These are phyloP conservation scores for Boletus bicolor DNA, from an alignment of 768 basidiomycete species.

Conservation along the genomic window DNA sequence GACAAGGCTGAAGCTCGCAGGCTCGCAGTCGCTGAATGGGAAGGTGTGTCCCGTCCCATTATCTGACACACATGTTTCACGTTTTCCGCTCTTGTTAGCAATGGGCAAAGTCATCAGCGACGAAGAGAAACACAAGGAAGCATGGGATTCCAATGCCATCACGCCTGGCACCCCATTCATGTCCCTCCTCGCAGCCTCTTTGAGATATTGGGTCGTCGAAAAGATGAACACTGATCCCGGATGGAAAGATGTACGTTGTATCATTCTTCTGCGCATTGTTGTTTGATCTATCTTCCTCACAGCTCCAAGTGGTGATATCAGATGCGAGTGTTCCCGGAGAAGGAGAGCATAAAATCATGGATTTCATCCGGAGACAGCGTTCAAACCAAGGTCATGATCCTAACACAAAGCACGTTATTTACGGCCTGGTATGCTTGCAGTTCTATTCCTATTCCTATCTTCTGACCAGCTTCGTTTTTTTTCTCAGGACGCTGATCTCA, in stretches of 20 bases:
- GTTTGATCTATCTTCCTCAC: background rate
- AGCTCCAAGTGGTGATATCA: constrained; percentile 96
- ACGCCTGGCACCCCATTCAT: constrained; percentile 99
- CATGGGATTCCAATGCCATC: constrained; percentile 99
- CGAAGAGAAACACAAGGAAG: constrained; percentile 76
- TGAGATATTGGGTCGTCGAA: constrained; percentile 94
- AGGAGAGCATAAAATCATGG: constrained; percentile 99
- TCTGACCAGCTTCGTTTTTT: constrained; percentile 10
- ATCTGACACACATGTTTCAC: background rate
- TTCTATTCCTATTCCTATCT: background rate
- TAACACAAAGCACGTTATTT: constrained; percentile 95
- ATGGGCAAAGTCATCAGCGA: constrained; percentile 88
- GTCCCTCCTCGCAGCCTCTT: constrained; percentile 80
- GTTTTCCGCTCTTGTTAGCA: constrained; percentile 43
- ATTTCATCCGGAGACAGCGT: constrained; percentile 90
- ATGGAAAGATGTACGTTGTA: constrained; percentile 76
- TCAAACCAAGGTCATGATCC: constrained; percentile 87
- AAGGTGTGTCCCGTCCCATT: constrained; percentile 48
- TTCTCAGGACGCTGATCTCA: constrained; percentile 91
- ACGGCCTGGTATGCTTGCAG: constrained; percentile 71
- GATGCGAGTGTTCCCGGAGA: constrained; percentile 97
- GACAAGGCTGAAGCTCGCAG: constrained; percentile 87
- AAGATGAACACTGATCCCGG: constrained; percentile 95
- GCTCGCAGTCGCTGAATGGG: constrained; percentile 81
- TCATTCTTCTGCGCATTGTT: background rate